A percentile compares a stretch with the other conserved stretches of the same genome.
Evolutionary conservation across 1,284 basidiomycete genomes (phyloP).

Genomic region (Trametes hirsuta): DNA sequence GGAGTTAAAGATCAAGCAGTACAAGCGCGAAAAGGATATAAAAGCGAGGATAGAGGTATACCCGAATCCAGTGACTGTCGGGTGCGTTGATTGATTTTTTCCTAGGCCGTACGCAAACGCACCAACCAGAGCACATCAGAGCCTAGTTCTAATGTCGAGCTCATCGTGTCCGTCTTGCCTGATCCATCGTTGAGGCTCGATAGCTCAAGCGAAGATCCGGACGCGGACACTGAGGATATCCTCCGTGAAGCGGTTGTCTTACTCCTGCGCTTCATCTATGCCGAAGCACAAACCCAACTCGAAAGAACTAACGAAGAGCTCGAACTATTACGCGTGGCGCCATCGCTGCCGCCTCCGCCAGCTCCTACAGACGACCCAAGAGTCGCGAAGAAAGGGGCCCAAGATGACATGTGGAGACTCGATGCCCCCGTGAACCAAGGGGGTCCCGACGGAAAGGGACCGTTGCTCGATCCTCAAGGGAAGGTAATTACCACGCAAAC

Average conservation of each 20-base stretch:
- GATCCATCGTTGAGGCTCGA: constrained; percentile 34
- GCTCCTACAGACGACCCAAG: constrained; percentile 38
- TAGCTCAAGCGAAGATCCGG: constrained; percentile 53
- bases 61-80: not conserved
- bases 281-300: constrained; percentile 70
- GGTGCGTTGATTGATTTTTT: not conserved
- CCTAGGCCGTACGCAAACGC: constrained; percentile 59
- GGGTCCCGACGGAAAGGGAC: constrained; percentile 54
- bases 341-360: constrained; percentile 40
- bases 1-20: constrained; percentile 89
- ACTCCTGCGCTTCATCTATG: constrained; percentile 75
- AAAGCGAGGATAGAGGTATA: constrained; percentile 69
- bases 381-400: constrained; percentile 42
- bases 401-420: constrained; percentile 77
- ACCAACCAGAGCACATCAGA: constrained; percentile 43
- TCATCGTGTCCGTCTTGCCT: constrained; percentile 65
- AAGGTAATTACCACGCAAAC: constrained; percentile 52
- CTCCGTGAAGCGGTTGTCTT: constrained; percentile 70
- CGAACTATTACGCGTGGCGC: constrained; percentile 67
- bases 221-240: constrained; percentile 63
- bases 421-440: constrained; percentile 52
- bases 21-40: constrained; percentile 82
- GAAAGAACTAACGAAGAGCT: constrained; percentile 76
- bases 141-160: constrained; percentile 53
- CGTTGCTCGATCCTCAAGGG: constrained; percentile 75